These are phyloP conservation scores for Wallacemonas rigidus DNA, from an alignment of 208 protist species.

Conservation along the genomic window DNA sequence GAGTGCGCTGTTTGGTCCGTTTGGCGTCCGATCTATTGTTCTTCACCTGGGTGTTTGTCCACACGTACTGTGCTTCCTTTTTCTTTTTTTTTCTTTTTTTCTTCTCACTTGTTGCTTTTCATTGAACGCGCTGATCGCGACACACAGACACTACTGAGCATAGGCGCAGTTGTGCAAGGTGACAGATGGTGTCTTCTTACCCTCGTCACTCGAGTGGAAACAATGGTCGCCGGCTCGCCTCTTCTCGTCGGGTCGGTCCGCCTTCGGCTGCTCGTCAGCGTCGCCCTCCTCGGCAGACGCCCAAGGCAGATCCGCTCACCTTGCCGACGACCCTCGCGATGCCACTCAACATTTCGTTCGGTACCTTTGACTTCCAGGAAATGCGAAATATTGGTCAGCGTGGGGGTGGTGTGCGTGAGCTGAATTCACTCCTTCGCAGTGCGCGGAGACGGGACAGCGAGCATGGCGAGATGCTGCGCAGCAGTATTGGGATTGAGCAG, in stretches of 20 bases:
- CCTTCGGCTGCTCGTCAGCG: background rate
- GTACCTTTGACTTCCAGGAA: slow-evolving; percentile 84
- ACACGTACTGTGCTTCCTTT: too few relatives aligned
- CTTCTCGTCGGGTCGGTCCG: slow-evolving; percentile 15
- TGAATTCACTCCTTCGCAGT: slow-evolving; percentile 53
- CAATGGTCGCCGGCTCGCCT: background rate
- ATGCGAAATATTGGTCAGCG: slow-evolving; percentile 61
- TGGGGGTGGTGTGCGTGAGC: slow-evolving; percentile 78
- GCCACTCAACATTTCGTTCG: slow-evolving; percentile 72
- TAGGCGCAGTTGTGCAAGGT: background rate
- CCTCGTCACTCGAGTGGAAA: background rate
- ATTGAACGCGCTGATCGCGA: background rate
- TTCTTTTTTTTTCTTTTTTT: background rate
- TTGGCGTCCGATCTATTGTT: too few relatives aligned
- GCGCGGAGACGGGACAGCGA: slow-evolving; percentile 38
- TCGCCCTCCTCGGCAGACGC: background rate
- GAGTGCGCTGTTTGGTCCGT: too few relatives aligned
- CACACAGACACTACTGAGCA: too few relatives aligned
- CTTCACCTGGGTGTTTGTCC: too few relatives aligned
- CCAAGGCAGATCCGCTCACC: slow-evolving; percentile 8
- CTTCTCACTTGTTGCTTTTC: background rate
- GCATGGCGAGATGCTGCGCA: slow-evolving; percentile 47
- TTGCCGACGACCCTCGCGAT: slow-evolving; percentile 34
- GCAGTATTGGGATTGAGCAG: slow-evolving; percentile 36
- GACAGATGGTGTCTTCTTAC: slow-evolving; percentile 3